Base-by-base conservation (phyloP, 352 stramenopile genomes). In the Globisporangium yorkense region DNA sequence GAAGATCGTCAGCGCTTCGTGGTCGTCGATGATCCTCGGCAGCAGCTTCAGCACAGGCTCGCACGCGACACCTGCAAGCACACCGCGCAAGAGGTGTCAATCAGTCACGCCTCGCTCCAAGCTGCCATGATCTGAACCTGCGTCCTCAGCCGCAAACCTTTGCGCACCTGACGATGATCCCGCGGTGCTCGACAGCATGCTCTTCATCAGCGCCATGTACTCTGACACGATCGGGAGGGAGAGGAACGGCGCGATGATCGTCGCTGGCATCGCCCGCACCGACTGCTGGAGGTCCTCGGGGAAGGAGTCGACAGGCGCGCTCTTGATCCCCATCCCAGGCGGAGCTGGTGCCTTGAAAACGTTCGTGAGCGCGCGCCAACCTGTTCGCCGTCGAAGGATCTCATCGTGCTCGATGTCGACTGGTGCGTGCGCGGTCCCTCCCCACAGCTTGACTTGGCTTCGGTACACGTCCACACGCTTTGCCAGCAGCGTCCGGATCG, bases 341-440 rank as follows among this genome's bases (percentile, higher is more conserved):
- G 76, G 65, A 5, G 71, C 69, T 1, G 76, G 72, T 48, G 79
- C 77, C 2, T 69, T 75, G 54, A 92, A 87, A 46, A 75, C 77
- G 40, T 81, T 90, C 8, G 74, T 75, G 51, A 90, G 67, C n/a
- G 82, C 82, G 16, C 82, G 68, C 82, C 82, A 92, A 0, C 82
- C 82, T 6, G 70, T 86, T 16, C 80, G 75, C 24, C 82, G 74
- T 21, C 76, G 71, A 37, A 88, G 65, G 13, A 92, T 73, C 47
- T 92, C 82, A 29, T 92, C 82, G 20, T 89, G 65, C 29, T 89
- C 82, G 24, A 92, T 83, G 33, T 89, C 82, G 18, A 89, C 70
- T 1, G 82, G 79, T 0, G 71, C 66, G 16, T 87, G 74, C 0
- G 80, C 75, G 8, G 82, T 89, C 0, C 82, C 82, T 37, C 82